Evolutionary conservation across 176 grass and related monocot genomes (phyloP).

Genomic region (Aegilops speltoides): DNA sequence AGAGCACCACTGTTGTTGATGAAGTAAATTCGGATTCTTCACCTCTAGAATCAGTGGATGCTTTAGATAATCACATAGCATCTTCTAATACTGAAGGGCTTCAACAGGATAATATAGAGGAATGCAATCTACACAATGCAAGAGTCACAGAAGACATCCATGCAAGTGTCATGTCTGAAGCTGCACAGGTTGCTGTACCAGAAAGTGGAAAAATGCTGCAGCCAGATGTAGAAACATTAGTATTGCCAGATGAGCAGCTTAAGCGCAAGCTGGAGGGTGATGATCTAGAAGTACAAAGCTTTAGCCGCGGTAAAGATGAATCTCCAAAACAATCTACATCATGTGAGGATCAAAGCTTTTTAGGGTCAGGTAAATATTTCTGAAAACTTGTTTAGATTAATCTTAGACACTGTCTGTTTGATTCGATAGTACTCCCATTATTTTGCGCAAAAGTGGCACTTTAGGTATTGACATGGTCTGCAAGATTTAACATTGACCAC

Average conservation of each 20-base stretch:
- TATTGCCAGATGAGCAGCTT: background rate
- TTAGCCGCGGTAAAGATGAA: background rate
- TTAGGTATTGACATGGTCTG: background rate
- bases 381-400: background rate
- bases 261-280: background rate
- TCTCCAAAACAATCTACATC: background rate
- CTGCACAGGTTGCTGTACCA: background rate
- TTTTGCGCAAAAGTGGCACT: background rate
- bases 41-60: conserved; percentile 2
- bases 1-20: background rate
- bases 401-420: background rate
- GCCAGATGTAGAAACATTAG: background rate
- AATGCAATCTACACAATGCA: background rate
- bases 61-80: background rate
- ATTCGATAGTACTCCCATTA: background rate
- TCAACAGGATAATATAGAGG: background rate
- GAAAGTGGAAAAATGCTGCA: background rate
- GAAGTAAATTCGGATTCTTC: background rate
- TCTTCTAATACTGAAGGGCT: background rate
- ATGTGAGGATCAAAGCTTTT: background rate
- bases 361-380: conserved; percentile 10
- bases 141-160: background rate
- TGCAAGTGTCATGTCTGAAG: background rate
- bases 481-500: background rate
- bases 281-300: background rate